Evolutionary conservation across 2,329 filamentous ascomycete species (phyloP).

Genomic region (Monilinia laxa): DNA sequence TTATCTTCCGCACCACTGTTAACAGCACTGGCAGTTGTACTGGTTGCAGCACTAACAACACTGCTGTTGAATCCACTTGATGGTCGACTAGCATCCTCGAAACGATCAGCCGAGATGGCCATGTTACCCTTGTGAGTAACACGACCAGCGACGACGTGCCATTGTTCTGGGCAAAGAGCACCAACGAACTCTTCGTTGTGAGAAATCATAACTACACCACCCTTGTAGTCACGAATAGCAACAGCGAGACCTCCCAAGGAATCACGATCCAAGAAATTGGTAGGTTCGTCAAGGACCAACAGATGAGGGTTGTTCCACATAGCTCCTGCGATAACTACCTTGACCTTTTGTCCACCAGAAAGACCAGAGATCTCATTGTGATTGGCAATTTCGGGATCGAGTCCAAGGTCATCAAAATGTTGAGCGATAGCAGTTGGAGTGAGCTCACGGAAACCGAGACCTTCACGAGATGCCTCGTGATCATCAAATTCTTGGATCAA

Average conservation of each 20-base stretch:
- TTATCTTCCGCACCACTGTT: conserved; percentile 85
- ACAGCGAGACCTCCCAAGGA: conserved; percentile 95
- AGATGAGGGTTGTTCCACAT: conserved; percentile 99
- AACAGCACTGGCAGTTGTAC: conserved; percentile 60
- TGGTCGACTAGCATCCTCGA: conserved; percentile 72
- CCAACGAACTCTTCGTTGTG: conserved; percentile 99
- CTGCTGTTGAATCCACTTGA: conserved; percentile 60
- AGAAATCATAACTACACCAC: conserved; percentile 98
- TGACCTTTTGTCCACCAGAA: conserved; percentile 97
- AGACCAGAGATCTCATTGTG: conserved; percentile 97
- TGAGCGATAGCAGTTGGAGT: conserved; percentile 93
- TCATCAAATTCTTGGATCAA: conserved; percentile 97
- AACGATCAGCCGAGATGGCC: conserved; percentile 74
- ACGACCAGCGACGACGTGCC: conserved; percentile 86
- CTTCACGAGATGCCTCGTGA: conserved; percentile 97
- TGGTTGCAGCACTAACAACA: conserved; percentile 54
- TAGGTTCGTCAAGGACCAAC: conserved; percentile 95
- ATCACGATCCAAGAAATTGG: conserved; percentile 98
- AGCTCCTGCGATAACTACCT: conserved; percentile 92
- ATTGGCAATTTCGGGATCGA: conserved; percentile 97
- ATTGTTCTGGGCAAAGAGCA: conserved; percentile 92
- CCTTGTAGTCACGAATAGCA: conserved; percentile 96
- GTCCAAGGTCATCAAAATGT: conserved; percentile 95
- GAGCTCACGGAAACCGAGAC: conserved; percentile 91
- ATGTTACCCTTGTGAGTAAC: conserved; percentile 80